phyloP scores from a whole-genome alignment of 2,329 filamentous ascomycete species.

The Atkinsonella hypoxylon region DNA sequence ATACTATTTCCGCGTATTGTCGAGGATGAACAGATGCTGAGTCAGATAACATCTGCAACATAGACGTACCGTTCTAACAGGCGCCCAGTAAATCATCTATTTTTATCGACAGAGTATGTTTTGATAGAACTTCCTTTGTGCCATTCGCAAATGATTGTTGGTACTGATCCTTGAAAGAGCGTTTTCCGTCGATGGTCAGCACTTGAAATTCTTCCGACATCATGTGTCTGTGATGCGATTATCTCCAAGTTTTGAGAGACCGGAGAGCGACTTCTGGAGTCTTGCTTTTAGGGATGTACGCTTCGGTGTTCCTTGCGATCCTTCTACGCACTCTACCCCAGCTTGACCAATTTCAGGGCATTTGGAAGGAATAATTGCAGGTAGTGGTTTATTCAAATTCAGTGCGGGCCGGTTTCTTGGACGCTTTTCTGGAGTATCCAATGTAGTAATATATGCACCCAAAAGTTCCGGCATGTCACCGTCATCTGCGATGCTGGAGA shows the following conservation, averaged over 20 bases:
- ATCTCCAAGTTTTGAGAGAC: conserved; percentile 1
- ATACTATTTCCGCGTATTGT: not conserved
- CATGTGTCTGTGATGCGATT: not conserved
- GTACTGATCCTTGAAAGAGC: too few relatives aligned
- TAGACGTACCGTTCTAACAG: not conserved
- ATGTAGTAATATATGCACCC: not conserved
- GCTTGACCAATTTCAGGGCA: not conserved
- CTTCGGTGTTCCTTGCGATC: not conserved
- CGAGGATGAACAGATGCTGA: not conserved
- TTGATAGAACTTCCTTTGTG: too few relatives aligned
- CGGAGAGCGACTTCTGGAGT: conserved; percentile 4
- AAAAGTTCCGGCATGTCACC: not conserved
- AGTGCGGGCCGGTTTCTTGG: not conserved
- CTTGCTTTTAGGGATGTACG: conserved; percentile 2
- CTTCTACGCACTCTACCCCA: not conserved
- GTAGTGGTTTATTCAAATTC: conserved; percentile 2
- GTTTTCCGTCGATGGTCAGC: not conserved
- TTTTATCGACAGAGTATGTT: too few relatives aligned
- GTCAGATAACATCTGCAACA: too few relatives aligned
- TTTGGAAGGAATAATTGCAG: not conserved
- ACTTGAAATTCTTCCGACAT: not conserved
- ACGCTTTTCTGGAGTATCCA: not conserved
- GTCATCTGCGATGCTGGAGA: not conserved
- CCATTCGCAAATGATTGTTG: not conserved
- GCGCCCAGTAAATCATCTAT: not conserved